Evolutionary conservation across 345 rosid genomes (phyloP).

Genomic region (Orychophragmus violaceus): DNA sequence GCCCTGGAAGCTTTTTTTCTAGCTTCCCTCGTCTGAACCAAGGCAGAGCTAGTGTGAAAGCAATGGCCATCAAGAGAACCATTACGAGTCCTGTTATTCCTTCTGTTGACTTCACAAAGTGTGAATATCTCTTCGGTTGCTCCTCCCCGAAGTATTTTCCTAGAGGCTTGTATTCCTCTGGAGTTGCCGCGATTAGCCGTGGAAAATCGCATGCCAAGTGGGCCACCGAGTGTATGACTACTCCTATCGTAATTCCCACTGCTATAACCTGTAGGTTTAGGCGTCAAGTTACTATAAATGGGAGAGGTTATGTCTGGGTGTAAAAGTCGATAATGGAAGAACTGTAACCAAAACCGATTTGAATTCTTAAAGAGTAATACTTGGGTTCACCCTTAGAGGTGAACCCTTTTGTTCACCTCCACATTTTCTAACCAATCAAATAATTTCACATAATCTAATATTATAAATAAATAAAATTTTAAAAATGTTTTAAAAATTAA

Average conservation of each 20-base stretch:
- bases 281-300: background rate
- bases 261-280: constrained; percentile 50
- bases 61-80: constrained; percentile 62
- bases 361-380: too few relatives aligned
- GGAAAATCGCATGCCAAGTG: constrained; percentile 73
- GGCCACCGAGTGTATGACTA: constrained; percentile 45
- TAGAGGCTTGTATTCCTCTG: constrained; percentile 42
- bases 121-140: constrained; percentile 51
- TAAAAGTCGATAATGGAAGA: too few relatives aligned
- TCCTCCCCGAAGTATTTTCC: constrained; percentile 43
- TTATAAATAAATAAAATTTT: too few relatives aligned
- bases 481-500: too few relatives aligned
- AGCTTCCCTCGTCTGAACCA: constrained; percentile 52
- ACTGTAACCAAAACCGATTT: too few relatives aligned
- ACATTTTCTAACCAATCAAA: too few relatives aligned
- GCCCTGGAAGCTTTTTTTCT: background rate
- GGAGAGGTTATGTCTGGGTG: too few relatives aligned
- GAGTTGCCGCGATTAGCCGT: constrained; percentile 44
- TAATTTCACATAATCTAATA: too few relatives aligned
- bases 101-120: constrained; percentile 49
- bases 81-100: constrained; percentile 61
- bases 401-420: too few relatives aligned
- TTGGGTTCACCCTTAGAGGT: too few relatives aligned
- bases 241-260: constrained; percentile 48
- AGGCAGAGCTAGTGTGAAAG: constrained; percentile 63